Percentiles rank a stretch among this genome's conserved stretches.
phyloP scores from a whole-genome alignment of 805 yeast species.

The Lipomyces japonicus region DNA sequence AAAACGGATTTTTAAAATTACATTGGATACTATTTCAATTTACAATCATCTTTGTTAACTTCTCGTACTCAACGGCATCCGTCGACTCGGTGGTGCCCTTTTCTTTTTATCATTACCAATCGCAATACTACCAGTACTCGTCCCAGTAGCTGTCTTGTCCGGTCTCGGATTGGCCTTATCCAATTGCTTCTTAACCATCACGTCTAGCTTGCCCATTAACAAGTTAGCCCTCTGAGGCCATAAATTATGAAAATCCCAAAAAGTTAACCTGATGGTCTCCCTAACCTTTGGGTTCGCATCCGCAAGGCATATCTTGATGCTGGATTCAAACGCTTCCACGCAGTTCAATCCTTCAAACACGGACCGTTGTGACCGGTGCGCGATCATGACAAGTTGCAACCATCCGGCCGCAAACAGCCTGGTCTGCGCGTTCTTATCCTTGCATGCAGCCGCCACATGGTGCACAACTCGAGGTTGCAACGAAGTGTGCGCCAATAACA shows the following conservation, averaged over 20 bases:
- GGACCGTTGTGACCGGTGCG: constrained; percentile 44
- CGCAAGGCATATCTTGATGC: constrained; percentile 56
- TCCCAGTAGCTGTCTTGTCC: constrained; percentile 17
- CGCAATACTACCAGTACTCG: neutral
- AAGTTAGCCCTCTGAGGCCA: constrained; percentile 53
- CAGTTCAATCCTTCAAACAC: constrained; percentile 37
- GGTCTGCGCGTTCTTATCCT: constrained; percentile 70
- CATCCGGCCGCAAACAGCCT: constrained; percentile 67
- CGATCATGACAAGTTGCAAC: constrained; percentile 58
- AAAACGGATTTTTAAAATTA: no score
- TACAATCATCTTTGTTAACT: no score
- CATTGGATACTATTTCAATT: no score
- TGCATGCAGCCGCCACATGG: constrained; percentile 49
- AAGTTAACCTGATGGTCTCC: constrained; percentile 66
- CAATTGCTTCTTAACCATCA: constrained; percentile 52
- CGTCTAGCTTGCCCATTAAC: constrained; percentile 42
- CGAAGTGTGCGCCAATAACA: constrained; percentile 45
- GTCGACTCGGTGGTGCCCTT: no score
- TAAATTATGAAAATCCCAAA: constrained; percentile 60
- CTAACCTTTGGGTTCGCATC: constrained; percentile 83
- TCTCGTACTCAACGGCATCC: no score
- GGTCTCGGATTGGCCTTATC: constrained; percentile 54
- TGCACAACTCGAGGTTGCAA: constrained; percentile 51
- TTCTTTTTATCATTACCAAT: no score
- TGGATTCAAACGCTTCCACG: constrained; percentile 47